Percentiles rank a stretch among this genome's conserved stretches.
Conservation (phyloP, 305 asterid genomes). For the Fraxinus paxiana region DNA sequence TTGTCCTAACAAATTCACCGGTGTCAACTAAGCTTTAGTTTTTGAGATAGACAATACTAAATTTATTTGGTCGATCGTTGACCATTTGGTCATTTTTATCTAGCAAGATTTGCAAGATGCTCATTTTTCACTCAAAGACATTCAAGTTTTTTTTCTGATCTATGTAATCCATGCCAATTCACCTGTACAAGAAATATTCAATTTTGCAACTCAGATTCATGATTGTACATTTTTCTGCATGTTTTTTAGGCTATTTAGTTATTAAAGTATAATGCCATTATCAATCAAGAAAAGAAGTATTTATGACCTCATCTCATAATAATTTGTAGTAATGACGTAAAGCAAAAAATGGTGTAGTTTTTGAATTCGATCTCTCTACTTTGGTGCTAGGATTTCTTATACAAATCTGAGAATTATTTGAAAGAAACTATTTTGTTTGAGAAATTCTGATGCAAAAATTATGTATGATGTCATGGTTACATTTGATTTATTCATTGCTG, state of each 20-base stretch:
- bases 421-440: neutral
- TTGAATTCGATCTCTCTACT: slow-evolving; percentile 7
- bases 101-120: neutral
- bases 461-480: slow-evolving; percentile 7
- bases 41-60: neutral
- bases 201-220: slow-evolving; percentile 2
- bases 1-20: neutral
- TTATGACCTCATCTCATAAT: neutral
- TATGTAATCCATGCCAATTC: neutral
- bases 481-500: slow-evolving; percentile 3
- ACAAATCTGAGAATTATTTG: neutral
- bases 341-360: neutral
- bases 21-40: neutral
- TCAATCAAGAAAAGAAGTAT: slow-evolving; percentile 3
- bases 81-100: neutral
- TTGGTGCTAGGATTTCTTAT: slow-evolving; percentile 2
- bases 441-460: slow-evolving; percentile 11
- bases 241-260: slow-evolving; percentile 4
- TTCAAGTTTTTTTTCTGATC: neutral
- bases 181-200: neutral
- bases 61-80: neutral
- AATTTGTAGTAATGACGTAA: slow-evolving; percentile 9
- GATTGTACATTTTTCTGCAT: neutral
- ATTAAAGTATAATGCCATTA: slow-evolving; percentile 2
- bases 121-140: neutral